Percentiles rank a stretch among this genome's conserved stretches.
Evolutionary conservation across 2,329 filamentous ascomycete species (phyloP).

Genomic region (Calycina herbarum): DNA sequence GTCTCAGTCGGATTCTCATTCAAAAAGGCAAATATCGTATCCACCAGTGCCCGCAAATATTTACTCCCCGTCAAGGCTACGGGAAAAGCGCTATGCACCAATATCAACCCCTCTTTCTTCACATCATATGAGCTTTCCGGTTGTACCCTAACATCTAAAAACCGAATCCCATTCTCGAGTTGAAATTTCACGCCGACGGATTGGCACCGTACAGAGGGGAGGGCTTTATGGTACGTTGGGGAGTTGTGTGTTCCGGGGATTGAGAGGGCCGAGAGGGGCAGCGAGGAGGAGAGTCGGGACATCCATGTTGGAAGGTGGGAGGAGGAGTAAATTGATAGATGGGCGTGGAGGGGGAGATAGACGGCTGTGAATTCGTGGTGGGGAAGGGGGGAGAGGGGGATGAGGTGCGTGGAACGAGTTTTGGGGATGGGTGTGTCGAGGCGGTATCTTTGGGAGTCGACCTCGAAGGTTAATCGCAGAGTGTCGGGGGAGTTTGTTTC

Average conservation of each 20-base stretch:
- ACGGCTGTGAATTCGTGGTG: constrained; percentile 63
- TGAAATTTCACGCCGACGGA: constrained; percentile 75
- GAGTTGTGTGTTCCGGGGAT: constrained; percentile 97
- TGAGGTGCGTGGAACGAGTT: constrained; percentile 60
- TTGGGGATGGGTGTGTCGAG: constrained; percentile 69
- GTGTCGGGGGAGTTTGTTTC: constrained; percentile 61
- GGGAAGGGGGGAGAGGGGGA: constrained; percentile 52
- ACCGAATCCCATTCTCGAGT: constrained; percentile 86
- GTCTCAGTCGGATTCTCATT: constrained; percentile 76
- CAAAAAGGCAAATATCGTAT: constrained; percentile 73
- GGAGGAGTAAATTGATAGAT: constrained; percentile 68
- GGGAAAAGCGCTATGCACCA: constrained; percentile 90
- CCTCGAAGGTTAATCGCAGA: constrained; percentile 71
- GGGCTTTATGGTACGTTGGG: constrained; percentile 77
- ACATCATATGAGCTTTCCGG: constrained; percentile 57
- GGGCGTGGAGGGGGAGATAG: constrained; percentile 57
- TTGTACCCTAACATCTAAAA: constrained; percentile 87
- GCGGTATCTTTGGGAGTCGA: constrained; percentile 63
- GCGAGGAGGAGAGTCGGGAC: constrained; percentile 68
- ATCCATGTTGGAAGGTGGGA: constrained; percentile 77
- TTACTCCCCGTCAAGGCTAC: constrained; percentile 80
- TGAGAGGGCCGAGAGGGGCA: constrained; percentile 75
- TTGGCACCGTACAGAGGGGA: constrained; percentile 93
- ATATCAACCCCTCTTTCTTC: constrained; percentile 66
- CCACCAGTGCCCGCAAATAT: constrained; percentile 72